phyloP scores from a whole-genome alignment of 768 basidiomycete genomes.

The Lactarius akahatsu region DNA sequence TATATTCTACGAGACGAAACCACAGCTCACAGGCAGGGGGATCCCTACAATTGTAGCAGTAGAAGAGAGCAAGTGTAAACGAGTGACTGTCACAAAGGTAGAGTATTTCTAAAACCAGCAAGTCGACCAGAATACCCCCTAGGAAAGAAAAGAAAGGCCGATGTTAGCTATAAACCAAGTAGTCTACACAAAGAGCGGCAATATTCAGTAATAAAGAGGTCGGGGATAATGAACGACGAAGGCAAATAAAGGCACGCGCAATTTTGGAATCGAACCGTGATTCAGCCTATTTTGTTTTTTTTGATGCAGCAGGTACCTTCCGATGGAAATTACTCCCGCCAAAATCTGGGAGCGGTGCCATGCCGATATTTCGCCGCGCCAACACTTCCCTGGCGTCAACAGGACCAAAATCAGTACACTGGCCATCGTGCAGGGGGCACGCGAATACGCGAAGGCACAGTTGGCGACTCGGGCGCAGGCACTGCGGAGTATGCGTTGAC shows the following conservation, averaged over 20 bases:
- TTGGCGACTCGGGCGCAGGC: conserved; percentile 21
- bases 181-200: conserved; percentile 24
- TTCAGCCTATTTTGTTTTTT: conserved; percentile 8
- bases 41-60: conserved; percentile 12
- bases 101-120: conserved; percentile 16
- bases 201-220: conserved; percentile 20
- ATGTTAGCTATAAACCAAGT: conserved; percentile 20
- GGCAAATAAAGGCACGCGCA: conserved; percentile 1
- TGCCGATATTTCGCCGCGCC: conserved; percentile 2
- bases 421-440: conserved; percentile 22
- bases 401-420: conserved; percentile 13
- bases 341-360: neutral
- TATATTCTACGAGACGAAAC: conserved; percentile 21
- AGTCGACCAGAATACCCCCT: neutral
- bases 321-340: neutral
- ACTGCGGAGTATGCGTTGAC: neutral
- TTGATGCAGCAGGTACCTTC: conserved; percentile 9
- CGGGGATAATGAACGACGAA: conserved; percentile 15
- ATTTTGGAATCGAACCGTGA: conserved; percentile 22
- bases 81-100: conserved; percentile 14
- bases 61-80: conserved; percentile 9
- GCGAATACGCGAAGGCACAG: conserved; percentile 14
- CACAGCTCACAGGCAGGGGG: conserved; percentile 12
- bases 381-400: neutral
- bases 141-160: neutral